phyloP scores from a whole-genome alignment of 2,329 filamentous ascomycete genomes.

The Trichoderma sp. region DNA sequence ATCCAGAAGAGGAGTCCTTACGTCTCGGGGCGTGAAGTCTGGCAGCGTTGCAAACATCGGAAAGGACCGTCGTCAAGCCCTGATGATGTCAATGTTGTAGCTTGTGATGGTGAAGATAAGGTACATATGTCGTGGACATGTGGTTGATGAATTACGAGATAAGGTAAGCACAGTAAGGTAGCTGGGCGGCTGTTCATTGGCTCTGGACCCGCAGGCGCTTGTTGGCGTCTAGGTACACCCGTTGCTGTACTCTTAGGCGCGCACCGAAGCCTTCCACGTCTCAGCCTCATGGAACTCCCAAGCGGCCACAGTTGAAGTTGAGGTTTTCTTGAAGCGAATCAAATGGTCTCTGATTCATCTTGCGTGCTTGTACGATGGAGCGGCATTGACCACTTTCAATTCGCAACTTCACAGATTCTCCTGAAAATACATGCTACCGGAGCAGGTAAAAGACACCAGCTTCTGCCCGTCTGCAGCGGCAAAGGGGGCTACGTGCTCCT shows the following conservation, averaged over 20 bases:
- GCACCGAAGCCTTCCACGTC: not conserved
- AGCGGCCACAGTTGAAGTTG: no score
- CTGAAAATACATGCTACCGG: no score
- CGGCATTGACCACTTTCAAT: no score
- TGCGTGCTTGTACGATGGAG: no score
- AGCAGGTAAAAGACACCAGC: no score
- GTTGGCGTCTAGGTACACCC: slow-evolving; percentile 1
- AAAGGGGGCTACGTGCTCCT: not conserved
- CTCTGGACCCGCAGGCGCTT: slow-evolving; percentile 12
- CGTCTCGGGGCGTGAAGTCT: slow-evolving; percentile 70
- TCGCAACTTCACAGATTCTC: no score
- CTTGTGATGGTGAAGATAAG: slow-evolving; percentile 6
- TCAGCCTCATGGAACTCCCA: not conserved
- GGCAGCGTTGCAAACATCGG: slow-evolving; percentile 65
- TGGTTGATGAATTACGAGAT: slow-evolving; percentile 2
- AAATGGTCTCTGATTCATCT: no score
- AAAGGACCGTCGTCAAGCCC: slow-evolving; percentile 26
- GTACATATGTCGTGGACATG: not conserved
- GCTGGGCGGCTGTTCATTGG: not conserved
- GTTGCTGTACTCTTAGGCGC: not conserved
- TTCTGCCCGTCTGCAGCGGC: no score
- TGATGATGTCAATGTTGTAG: slow-evolving; percentile 3
- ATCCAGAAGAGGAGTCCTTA: slow-evolving; percentile 44
- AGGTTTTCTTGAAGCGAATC: no score
- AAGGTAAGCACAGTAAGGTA: no score